phyloP scores from a whole-genome alignment of 2,329 filamentous ascomycete genomes.

The Pseudocercospora eumusae region DNA sequence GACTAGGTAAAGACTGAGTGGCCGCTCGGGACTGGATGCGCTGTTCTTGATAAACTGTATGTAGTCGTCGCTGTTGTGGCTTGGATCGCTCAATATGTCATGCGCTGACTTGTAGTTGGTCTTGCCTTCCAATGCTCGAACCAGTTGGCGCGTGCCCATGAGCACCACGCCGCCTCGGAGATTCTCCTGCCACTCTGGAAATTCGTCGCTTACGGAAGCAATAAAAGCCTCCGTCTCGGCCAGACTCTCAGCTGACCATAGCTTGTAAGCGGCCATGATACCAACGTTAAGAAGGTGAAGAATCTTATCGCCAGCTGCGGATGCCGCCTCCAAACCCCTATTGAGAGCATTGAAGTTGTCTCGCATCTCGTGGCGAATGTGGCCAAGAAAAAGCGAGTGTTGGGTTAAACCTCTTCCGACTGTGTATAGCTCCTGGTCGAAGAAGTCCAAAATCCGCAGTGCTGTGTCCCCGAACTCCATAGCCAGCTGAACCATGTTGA shows the following conservation, averaged over 20 bases:
- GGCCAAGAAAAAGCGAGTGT: constrained; percentile 69
- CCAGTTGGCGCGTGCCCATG: constrained; percentile 65
- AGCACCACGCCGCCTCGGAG: constrained; percentile 70
- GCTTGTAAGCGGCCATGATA: constrained; percentile 64
- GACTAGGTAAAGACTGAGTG: constrained; percentile 68
- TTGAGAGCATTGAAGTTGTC: constrained; percentile 63
- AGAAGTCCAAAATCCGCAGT: constrained; percentile 64
- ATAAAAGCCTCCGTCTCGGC: constrained; percentile 70
- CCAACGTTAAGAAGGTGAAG: constrained; percentile 72
- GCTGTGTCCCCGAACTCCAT: constrained; percentile 64
- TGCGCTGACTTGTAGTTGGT: constrained; percentile 56
- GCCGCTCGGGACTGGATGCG: constrained; percentile 61
- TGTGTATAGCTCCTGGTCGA: constrained; percentile 63
- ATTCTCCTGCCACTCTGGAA: constrained; percentile 70
- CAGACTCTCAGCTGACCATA: constrained; percentile 70
- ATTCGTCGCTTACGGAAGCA: constrained; percentile 71
- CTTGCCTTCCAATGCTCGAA: constrained; percentile 73
- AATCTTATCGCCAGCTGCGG: constrained; percentile 68
- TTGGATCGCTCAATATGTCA: constrained; percentile 66
- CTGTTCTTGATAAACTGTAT: constrained; percentile 53
- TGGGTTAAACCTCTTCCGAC: constrained; percentile 69
- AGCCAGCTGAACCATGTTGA: constrained; percentile 69
- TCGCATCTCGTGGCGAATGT: constrained; percentile 64
- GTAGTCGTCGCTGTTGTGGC: constrained; percentile 62
- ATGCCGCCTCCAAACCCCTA: constrained; percentile 65